phyloP scores from a whole-genome alignment of 306 rosid species.

The Medicago ruthenica region DNA sequence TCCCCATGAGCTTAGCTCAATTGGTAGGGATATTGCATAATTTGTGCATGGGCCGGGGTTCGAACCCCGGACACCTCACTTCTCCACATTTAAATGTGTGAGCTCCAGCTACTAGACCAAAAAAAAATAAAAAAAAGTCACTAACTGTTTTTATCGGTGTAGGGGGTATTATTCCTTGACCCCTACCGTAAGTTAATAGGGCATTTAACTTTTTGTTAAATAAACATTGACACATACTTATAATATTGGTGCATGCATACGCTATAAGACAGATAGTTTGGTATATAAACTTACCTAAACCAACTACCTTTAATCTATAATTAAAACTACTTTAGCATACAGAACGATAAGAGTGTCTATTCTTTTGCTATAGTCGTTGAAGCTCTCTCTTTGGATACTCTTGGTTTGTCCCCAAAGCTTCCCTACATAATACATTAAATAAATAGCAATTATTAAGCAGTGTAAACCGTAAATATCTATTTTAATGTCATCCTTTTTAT shows the following conservation, averaged over 20 bases:
- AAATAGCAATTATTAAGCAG: slow-evolving; percentile 9
- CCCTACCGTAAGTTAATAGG: slow-evolving; percentile 1
- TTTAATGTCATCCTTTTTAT: slow-evolving; percentile 31
- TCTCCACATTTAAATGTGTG: too few species aligned
- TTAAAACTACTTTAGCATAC: slow-evolving; percentile 15
- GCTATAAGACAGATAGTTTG: slow-evolving; percentile 53
- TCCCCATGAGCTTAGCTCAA: too few species aligned
- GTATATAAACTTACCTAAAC: slow-evolving; percentile 63
- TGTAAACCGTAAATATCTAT: slow-evolving; percentile 25
- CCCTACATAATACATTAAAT: slow-evolving; percentile 34
- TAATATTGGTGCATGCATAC: slow-evolving; percentile 34
- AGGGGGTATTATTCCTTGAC: slow-evolving; percentile 31
- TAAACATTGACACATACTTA: slow-evolving; percentile 20
- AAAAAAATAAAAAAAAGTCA: too few species aligned
- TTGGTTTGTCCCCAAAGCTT: slow-evolving; percentile 51
- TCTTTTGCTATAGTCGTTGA: slow-evolving; percentile 56
- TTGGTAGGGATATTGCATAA: too few species aligned
- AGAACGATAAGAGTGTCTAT: slow-evolving; percentile 43
- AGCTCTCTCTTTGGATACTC: slow-evolving; percentile 62
- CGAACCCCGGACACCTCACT: too few species aligned
- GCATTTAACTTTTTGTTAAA: slow-evolving; percentile 33
- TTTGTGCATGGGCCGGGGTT: too few species aligned
- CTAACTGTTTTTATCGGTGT: not conserved
- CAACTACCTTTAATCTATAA: slow-evolving; percentile 54
- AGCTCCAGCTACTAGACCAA: too few species aligned